These are phyloP conservation scores for Paramarasmius palmivorus DNA, from an alignment of 1,284 basidiomycete genomes.

Conservation along the genomic window DNA sequence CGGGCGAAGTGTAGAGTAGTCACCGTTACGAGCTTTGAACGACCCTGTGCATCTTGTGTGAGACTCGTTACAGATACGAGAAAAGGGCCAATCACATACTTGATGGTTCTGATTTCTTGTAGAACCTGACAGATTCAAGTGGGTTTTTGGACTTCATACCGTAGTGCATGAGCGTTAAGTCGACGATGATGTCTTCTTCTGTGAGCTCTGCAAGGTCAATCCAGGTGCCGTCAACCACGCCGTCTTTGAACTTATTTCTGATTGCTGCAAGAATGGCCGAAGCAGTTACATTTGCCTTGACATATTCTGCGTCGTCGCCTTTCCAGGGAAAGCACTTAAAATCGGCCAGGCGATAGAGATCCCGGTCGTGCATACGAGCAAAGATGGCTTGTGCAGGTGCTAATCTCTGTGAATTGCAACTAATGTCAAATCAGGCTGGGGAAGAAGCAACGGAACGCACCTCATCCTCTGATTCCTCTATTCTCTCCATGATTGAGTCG, in stretches of 20 bases:
- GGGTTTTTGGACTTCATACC: conserved; percentile 75
- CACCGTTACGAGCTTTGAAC: conserved; percentile 47
- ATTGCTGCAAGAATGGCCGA: conserved; percentile 54
- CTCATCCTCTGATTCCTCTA: conserved; percentile 52
- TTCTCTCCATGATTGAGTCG: conserved; percentile 60
- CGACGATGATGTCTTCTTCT: conserved; percentile 60
- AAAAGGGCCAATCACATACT: no score
- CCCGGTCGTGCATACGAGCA: conserved; percentile 55
- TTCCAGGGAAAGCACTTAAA: conserved; percentile 59
- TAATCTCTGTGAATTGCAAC: conserved; percentile 47
- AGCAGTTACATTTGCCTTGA: conserved; percentile 49
- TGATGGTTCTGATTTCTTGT: conserved; percentile 64
- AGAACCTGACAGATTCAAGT: conserved; percentile 67
- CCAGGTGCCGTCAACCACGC: conserved; percentile 21
- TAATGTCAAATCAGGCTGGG: neutral
- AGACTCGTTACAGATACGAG: no score
- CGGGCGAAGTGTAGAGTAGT: conserved; percentile 66
- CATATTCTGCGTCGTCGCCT: conserved; percentile 32
- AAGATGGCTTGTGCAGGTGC: conserved; percentile 59
- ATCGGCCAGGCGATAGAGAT: conserved; percentile 72
- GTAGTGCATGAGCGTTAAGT: conserved; percentile 64
- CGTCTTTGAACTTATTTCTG: conserved; percentile 24
- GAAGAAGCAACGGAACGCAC: conserved; percentile 30
- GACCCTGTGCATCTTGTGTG: conserved; percentile 37
- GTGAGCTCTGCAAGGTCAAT: conserved; percentile 37